Evolutionary conservation across 345 rosid genomes (phyloP).

Genomic region (Brassica nigra): DNA sequence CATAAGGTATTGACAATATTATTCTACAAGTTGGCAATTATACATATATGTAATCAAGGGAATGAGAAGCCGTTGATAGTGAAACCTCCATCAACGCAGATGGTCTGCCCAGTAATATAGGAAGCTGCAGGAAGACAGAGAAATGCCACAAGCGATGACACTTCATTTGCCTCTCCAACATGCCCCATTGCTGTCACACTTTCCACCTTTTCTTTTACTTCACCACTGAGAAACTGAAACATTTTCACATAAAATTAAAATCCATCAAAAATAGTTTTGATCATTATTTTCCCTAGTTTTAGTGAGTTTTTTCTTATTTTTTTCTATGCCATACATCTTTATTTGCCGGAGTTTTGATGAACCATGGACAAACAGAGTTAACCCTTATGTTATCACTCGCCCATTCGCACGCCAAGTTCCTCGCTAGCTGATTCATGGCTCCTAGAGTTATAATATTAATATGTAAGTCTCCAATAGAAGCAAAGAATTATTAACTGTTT

Average conservation of each 20-base stretch:
- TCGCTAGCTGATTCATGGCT: constrained; percentile 35
- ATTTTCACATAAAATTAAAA: constrained; percentile 2
- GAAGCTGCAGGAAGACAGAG: constrained; percentile 6
- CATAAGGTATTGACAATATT: background rate
- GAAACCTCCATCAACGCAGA: constrained; percentile 6
- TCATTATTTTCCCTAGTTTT: background rate
- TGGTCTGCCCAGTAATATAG: background rate
- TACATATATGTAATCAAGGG: background rate
- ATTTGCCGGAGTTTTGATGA: constrained; percentile 9
- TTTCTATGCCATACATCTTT: constrained; percentile 16
- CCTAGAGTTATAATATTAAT: constrained; percentile 1
- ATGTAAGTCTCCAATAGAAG: background rate
- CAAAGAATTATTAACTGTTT: background rate
- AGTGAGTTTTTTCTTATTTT: background rate
- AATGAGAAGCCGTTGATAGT: constrained; percentile 5
- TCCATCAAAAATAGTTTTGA: background rate
- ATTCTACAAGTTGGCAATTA: background rate
- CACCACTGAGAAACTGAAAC: constrained; percentile 51
- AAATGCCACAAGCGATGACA: constrained; percentile 23
- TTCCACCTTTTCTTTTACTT: constrained; percentile 43
- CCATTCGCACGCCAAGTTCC: constrained; percentile 39
- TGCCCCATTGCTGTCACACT: constrained; percentile 66
- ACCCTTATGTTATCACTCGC: constrained; percentile 31
- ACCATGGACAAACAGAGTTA: constrained; percentile 36
- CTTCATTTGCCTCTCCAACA: constrained; percentile 71